Base-by-base conservation (phyloP, 192 early-diverging fungal genomes). In the Geosiphon pyriformis region DNA sequence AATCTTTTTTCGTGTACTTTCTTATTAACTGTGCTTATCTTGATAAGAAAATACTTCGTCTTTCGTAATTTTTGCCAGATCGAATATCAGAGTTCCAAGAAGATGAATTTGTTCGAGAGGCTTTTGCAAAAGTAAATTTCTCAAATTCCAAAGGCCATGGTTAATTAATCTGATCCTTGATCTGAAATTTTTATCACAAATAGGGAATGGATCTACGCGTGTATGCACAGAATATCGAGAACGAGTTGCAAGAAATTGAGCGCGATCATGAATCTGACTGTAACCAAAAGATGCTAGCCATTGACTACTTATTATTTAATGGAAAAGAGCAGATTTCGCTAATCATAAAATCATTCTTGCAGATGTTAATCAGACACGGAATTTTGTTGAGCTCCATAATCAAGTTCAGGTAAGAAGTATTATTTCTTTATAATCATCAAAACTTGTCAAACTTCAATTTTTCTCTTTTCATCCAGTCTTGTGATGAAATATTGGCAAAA, bases 141-240 rank as follows among this genome's bases (percentile, higher is more conserved):
- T 25, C 4, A 12, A 7, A 26, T 8, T 20, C 0, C 11, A 51
- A 10, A 29, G 11, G 23, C n/a, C 17, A 69, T 50, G 33, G n/a
- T 33, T 30, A n/a, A 25, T 60, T 12, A 12, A 4, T 30, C 27
- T n/a, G 4, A 54, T 30, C 15, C 17, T 29, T 65, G 4, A n/a
- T n/a, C 26, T 66, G 22, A 33, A 29, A 23, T 27, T 60, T 37
- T 27, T 42, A 17, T 31, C 42, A 33, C n/a, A 34, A 20, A 27
- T 56, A 88, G 74, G 92, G 91, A 31, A 82, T 93, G 65, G 92
- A 95, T 74, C 80, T 98, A 53, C 84, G 91, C 18, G 85, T 90
- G 69, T 92, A 95, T 75, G 87, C 90, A 6, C 85, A 80, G 48
- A 78, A 92, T 34, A 83, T 96, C 15, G 87, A 89, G 35, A 72